Base-by-base conservation (phyloP, 2,329 filamentous ascomycete genomes). In the Aspergillus versicolor region DNA sequence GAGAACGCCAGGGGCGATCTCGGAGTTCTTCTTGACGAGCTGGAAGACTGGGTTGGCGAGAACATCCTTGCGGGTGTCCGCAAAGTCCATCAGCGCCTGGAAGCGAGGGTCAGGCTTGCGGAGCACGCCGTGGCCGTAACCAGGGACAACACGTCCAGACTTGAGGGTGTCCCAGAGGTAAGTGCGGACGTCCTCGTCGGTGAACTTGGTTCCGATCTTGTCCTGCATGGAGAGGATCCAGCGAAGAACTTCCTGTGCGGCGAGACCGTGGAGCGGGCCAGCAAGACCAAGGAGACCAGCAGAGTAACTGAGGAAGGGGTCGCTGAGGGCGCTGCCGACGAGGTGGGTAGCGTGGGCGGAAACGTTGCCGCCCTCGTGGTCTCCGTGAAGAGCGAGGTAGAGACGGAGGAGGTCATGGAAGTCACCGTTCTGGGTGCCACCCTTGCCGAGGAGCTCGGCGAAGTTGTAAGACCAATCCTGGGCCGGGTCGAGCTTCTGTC, bases 381-480 rank as follows among this genome's bases (percentile, higher is more conserved):
- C 94, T 62, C 94, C 94, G 77, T 99, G 94, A 5, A 99, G 88
- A 49, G 94, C 93, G 22, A 99, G 87, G 78, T 99, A 99, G 32
- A 99, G 81, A 66, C 94, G 87, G 61, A 99, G 84, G 19, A 99
- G 83, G 70, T 99, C 94, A 74, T 97, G 93, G 84, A 99, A 72
- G 60, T 76, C 67, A 57, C 70, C 52, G 67, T 97, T 88, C 77
- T 96, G 82, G 75, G 88, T 86, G 65, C 92, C 91, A 50, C 88
- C 85, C 80, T 95, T 96, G 70, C 93, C 93, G 53, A 97, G 85
- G 86, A 97, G 92, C 64, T 92, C 90, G 45, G 94, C 94, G 70
- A 97, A 99, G 83, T 99, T 99, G 83, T 97, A 96, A 0, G 92
- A 89, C 94, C 94, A 99, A 77, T 99, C 94, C 78, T 97, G 91